These are phyloP conservation scores for Penicillium concentricum DNA, from an alignment of 2,329 filamentous ascomycete species.

Conservation along the genomic window DNA sequence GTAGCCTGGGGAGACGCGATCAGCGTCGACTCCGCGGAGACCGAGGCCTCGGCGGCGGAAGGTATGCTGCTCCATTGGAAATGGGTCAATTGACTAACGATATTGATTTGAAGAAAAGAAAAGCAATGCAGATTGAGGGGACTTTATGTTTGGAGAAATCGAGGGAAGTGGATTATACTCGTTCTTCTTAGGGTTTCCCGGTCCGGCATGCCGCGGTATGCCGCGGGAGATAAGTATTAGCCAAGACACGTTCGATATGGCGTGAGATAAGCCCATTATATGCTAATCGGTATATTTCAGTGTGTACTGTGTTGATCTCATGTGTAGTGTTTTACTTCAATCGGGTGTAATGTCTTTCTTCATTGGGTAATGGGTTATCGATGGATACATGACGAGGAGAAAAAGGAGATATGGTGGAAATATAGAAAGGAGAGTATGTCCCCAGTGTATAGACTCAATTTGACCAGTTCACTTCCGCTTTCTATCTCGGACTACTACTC, in stretches of 20 bases:
- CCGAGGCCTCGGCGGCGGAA: slow-evolving; percentile 44
- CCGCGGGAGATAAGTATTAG: slow-evolving; percentile 20
- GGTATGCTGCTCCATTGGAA: slow-evolving; percentile 46
- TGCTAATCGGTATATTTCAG: too few species aligned
- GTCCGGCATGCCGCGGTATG: slow-evolving; percentile 26
- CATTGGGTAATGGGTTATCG: neutral
- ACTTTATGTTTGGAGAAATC: slow-evolving; percentile 1
- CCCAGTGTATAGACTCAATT: neutral
- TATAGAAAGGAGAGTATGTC: neutral
- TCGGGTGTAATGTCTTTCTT: too few species aligned
- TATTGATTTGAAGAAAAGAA: neutral
- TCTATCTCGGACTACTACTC: neutral
- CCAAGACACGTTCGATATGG: slow-evolving; percentile 14
- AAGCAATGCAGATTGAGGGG: neutral
- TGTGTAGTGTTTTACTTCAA: too few species aligned
- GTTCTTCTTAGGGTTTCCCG: slow-evolving; percentile 11
- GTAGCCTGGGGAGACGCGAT: slow-evolving; percentile 42
- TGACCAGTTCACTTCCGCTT: neutral
- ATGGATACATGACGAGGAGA: neutral
- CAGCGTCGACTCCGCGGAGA: slow-evolving; percentile 40
- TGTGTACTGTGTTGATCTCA: too few species aligned
- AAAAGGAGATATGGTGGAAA: neutral
- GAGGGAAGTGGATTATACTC: neutral
- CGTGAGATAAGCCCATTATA: slow-evolving; percentile 15
- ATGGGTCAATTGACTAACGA: neutral